Percentiles rank a stretch among this genome's conserved stretches.
These are phyloP conservation scores for Paramyrothecium roridum DNA, from an alignment of 2,329 filamentous ascomycete genomes.

Conservation along the genomic window DNA sequence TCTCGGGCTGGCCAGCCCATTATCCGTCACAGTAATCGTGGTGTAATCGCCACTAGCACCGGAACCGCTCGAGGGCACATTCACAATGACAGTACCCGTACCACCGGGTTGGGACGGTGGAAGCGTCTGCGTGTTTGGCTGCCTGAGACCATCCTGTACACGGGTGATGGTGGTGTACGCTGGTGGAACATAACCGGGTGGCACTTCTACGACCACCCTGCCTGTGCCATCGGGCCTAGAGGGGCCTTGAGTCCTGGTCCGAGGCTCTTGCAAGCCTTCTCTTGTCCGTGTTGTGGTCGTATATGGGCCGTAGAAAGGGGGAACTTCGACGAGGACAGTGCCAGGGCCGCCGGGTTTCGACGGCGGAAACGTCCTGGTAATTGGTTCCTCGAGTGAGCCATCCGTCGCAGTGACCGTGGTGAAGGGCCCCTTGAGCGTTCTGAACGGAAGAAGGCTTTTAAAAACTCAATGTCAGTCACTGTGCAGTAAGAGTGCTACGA, in stretches of 20 bases:
- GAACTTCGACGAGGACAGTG: not conserved
- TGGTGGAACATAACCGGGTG: not conserved
- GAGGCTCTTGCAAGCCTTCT: not conserved
- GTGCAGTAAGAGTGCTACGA: not conserved
- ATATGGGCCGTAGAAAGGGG: not conserved
- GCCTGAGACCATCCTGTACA: not conserved
- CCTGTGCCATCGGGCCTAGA: not conserved
- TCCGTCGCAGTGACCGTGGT: not conserved
- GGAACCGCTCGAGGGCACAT: not conserved
- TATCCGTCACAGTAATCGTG: constrained; percentile 1
- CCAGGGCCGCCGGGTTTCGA: not conserved
- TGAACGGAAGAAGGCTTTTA: not conserved
- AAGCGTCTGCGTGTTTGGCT: not conserved
- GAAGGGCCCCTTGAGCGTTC: not conserved
- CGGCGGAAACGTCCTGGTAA: not conserved
- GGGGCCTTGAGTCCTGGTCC: not conserved
- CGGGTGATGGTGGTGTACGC: not conserved
- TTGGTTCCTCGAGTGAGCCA: not conserved
- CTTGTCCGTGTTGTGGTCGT: not conserved
- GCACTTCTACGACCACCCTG: not conserved
- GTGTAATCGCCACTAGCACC: not conserved
- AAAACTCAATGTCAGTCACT: not conserved
- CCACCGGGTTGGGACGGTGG: not conserved
- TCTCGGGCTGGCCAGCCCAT: not conserved
- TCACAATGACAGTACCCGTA: not conserved